A percentile compares a stretch with the other conserved stretches of the same genome.
These are phyloP conservation scores for Pogostemon cablin DNA, from an alignment of 257 asterid genomes.

Conservation along the genomic window DNA sequence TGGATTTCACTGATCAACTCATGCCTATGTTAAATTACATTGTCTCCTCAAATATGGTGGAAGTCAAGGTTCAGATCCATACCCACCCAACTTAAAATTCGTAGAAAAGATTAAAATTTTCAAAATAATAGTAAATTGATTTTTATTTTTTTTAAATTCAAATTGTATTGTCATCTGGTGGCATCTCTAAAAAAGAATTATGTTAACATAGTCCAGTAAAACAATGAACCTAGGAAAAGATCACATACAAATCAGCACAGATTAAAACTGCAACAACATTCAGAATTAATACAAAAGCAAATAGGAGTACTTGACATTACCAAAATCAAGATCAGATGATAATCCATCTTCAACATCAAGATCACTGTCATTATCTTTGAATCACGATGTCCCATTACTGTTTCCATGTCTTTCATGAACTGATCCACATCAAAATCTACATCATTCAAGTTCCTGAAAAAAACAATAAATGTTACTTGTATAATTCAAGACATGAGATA, in stretches of 20 bases:
- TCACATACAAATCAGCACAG: conserved; percentile 13
- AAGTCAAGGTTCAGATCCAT: too few relatives aligned
- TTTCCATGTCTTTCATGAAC: conserved; percentile 86
- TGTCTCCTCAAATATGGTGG: too few relatives aligned
- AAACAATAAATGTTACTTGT: neutral
- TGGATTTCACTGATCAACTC: too few relatives aligned
- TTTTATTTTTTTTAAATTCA: conserved; percentile 7
- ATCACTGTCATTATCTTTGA: conserved; percentile 51
- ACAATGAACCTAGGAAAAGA: conserved; percentile 5
- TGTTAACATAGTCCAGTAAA: neutral
- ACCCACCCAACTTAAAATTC: neutral
- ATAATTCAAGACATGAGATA: conserved; percentile 19
- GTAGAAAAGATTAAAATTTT: neutral
- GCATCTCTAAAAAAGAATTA: conserved; percentile 17
- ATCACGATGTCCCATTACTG: conserved; percentile 54
- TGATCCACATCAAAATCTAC: conserved; percentile 80
- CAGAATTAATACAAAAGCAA: conserved; percentile 22
- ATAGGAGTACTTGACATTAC: conserved; percentile 38
- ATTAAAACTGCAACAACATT: conserved; percentile 20
- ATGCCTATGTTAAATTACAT: too few relatives aligned
- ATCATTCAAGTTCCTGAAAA: conserved; percentile 56
- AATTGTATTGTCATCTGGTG: neutral
- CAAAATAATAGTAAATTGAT: conserved; percentile 4
- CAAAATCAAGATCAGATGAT: conserved; percentile 81
- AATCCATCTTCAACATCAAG: conserved; percentile 61